Evolutionary conservation across 2,329 filamentous ascomycete species (phyloP), one percentile per base, ranked within the genome.

Genomic region (Furcasterigmium furcatum): DNA sequence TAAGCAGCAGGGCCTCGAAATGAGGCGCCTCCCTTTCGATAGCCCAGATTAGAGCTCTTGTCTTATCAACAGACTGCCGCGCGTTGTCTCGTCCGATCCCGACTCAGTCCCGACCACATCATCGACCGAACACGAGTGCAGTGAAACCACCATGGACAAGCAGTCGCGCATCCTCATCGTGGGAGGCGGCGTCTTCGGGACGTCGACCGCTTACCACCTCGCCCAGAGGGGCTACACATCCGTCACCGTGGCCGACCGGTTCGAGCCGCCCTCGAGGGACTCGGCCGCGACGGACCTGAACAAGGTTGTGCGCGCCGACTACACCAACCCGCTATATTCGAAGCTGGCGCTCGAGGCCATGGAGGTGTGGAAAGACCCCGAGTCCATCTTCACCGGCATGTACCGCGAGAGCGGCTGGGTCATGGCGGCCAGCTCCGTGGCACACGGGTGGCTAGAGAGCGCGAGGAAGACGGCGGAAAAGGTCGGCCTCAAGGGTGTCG

Each of bases 261-360:
- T 57, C 41, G 48, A 52, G 18, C 47, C 51, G 4, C 55, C 55
- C 1, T 56, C 55, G 21, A 52, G 52, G 25, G 55, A 56, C 32
- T 54, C 58, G 8, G 58, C 58, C 5, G 53, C 50, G 4, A 57
- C 48, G 45, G 65, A 67, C 36, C 52, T 64, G 20, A 67, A 67
- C 47, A 68, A 68, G 45, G 60, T 67, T 19, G 56, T 68, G 14
- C 58, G 64, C 7, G 56, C 62, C 20, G 63, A 66, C 18, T 68
- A 67, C 36, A 58, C 57, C 4, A 55, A 59, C n/a, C 52, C 53
- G 13, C 45, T 56, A 38, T 64, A 63, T 41, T 47, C 55, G 22
- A 55, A 54, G 41, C 50, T 61, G 7, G 63, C 56, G 1, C 52
- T 58, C 14, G 59, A 64, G 43, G 56, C 61, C 9, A 53, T 61